These are phyloP conservation scores for Ceratocystiopsis sp. DNA, from an alignment of 2,329 filamentous ascomycete species.

Conservation along the genomic window DNA sequence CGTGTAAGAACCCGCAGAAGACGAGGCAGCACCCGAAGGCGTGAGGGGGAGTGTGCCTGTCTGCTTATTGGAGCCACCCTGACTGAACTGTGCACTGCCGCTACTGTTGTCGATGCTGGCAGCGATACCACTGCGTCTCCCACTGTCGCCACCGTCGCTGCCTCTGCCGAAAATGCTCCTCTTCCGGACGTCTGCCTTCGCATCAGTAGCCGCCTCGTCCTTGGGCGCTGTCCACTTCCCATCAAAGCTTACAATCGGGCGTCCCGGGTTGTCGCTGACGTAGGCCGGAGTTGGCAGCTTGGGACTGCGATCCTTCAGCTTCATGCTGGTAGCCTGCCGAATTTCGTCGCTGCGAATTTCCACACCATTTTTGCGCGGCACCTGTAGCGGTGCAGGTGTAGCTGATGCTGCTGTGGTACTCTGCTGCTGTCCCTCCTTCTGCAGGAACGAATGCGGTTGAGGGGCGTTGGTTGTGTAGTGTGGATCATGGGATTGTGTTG, in stretches of 20 bases:
- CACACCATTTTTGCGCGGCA: slow-evolving; percentile 55
- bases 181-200: slow-evolving; percentile 37
- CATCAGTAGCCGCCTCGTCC: slow-evolving; percentile 47
- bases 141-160: not conserved
- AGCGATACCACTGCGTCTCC: slow-evolving; percentile 14
- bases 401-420: slow-evolving; percentile 9
- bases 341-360: slow-evolving; percentile 82
- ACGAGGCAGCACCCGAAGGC: slow-evolving; percentile 33
- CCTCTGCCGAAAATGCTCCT: slow-evolving; percentile 6
- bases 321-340: slow-evolving; percentile 77
- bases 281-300: slow-evolving; percentile 78
- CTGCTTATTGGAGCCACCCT: slow-evolving; percentile 8
- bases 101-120: slow-evolving; percentile 11
- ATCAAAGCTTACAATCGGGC: slow-evolving; percentile 96
- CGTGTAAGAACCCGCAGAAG: slow-evolving; percentile 29
- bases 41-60: too few relatives aligned
- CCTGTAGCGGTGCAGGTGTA: slow-evolving; percentile 18
- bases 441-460: not conserved
- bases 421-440: not conserved
- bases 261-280: slow-evolving; percentile 76
- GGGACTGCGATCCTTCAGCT: slow-evolving; percentile 65
- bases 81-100: slow-evolving; percentile 13
- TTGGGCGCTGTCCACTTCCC: slow-evolving; percentile 56
- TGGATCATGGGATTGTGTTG: slow-evolving; percentile 66
- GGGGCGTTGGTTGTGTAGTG: slow-evolving; percentile 55